Conservation (phyloP, 441 rosid species). For the Populus hybrid region DNA sequence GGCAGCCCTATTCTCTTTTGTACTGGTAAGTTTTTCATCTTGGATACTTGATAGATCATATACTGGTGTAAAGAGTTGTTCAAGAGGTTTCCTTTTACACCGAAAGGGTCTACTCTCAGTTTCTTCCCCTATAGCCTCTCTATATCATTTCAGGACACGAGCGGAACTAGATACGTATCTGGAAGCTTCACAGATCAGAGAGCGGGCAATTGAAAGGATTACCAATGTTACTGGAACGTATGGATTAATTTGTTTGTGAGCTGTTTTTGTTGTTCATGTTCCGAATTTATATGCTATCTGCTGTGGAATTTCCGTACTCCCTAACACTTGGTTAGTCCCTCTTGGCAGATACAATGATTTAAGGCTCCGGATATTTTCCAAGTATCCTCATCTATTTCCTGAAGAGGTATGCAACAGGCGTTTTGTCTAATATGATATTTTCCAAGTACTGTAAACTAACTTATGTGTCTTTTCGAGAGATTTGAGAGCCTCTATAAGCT, state of each 20-base stretch:
- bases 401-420: constrained; percentile 53
- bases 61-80: constrained; percentile 16
- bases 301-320: not conserved
- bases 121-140: constrained; percentile 50
- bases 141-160: constrained; percentile 77
- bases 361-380: constrained; percentile 76
- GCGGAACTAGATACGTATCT: constrained; percentile 88
- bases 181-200: constrained; percentile 94
- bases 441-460: not conserved
- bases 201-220: constrained; percentile 89
- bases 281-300: not conserved
- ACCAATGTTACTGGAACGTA: constrained; percentile 90
- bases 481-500: not conserved
- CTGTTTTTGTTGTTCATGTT: not conserved
- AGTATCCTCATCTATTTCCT: constrained; percentile 81
- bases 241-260: constrained; percentile 17
- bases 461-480: not conserved
- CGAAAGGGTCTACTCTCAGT: constrained; percentile 53
- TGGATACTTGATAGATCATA: constrained; percentile 1
- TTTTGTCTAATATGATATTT: not conserved
- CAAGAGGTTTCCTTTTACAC: constrained; percentile 19
- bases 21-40: constrained; percentile 55
- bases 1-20: constrained; percentile 89
- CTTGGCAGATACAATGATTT: constrained; percentile 72
- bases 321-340: constrained; percentile 6